Evolutionary conservation across 129 eudicot genomes (phyloP), one percentile per base, ranked within the genome.

Genomic region (Arctium minus): DNA sequence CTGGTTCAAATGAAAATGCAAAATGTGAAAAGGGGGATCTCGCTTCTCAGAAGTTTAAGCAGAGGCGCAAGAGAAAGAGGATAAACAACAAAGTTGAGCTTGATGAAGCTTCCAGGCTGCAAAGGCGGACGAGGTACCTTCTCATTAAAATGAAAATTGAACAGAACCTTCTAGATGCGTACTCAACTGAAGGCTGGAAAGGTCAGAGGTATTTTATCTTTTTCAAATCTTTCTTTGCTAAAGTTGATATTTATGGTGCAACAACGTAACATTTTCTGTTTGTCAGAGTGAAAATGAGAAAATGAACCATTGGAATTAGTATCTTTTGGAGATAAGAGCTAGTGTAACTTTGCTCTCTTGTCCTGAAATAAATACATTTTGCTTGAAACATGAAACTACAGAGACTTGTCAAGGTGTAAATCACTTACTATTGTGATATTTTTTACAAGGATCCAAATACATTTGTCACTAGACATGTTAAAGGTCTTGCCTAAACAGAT

Each of bases 181-280:
- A 96, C 88, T 89, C 97, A 71, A 87, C 92, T 29, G 99, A 96
- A 90, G 99, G 99, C 44, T 96, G 99, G 99, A 93, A 93, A 86
- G 99, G 99, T 80, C 99, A 96, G 85, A 96, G 99, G 99, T 96
- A 93, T 76, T 22, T 67, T 76, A 81, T 48, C 64, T 22, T 46
- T 60, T 77, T 33, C 27, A 69, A 33, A 36, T 76, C 65, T 29
- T 50, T 48, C 65, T 81, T 64, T 81, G 46, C 70, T 29, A 74
- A 73, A 64, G 67, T 32, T 36, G 44, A 62, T 81, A 65, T 40
- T 81, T 60, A 31, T 74, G 75, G 46, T 64, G 48, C 6, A 29
- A 56, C 31, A 13, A 22, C 32, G 0, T 72, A 73, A 9, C 6
- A 30, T 1, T 17, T 62, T 73, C 13, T 73, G 33, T 27, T 38